Conservation (phyloP, 2,329 filamentous ascomycete species). For the Cladosporium sp. region DNA sequence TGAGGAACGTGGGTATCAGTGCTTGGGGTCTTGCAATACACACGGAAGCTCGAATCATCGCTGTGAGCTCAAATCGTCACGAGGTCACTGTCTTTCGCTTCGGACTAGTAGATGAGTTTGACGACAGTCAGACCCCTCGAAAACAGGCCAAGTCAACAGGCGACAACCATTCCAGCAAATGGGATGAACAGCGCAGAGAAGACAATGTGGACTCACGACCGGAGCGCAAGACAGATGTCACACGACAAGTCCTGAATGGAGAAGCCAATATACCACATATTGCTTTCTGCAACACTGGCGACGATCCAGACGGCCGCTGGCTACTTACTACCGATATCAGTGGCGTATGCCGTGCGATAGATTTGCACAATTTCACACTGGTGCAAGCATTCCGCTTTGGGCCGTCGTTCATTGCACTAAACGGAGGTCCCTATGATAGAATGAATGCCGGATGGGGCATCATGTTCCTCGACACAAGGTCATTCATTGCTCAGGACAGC, state of each 20-base stretch:
- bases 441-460: slow-evolving; percentile 41
- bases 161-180: not conserved
- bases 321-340: slow-evolving; percentile 60
- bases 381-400: slow-evolving; percentile 34
- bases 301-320: slow-evolving; percentile 58
- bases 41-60: slow-evolving; percentile 77
- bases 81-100: slow-evolving; percentile 62
- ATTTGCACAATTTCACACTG: slow-evolving; percentile 30
- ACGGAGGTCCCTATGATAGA: slow-evolving; percentile 30
- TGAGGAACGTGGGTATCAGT: slow-evolving; percentile 72
- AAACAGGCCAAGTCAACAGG: not conserved
- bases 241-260: slow-evolving; percentile 17
- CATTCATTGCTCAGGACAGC: slow-evolving; percentile 34
- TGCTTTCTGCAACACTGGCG: slow-evolving; percentile 59
- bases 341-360: slow-evolving; percentile 36
- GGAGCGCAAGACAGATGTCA: slow-evolving; percentile 15
- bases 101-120: slow-evolving; percentile 49
- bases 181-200: not conserved
- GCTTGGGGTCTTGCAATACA: slow-evolving; percentile 92
- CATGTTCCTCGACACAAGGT: slow-evolving; percentile 41
- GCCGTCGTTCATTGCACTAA: not conserved
- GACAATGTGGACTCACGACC: not conserved
- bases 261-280: slow-evolving; percentile 59
- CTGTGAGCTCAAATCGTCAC: slow-evolving; percentile 75
- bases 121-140: not conserved